phyloP scores from a whole-genome alignment of 2,329 filamentous ascomycete species.

The Xylaria arbuscula region DNA sequence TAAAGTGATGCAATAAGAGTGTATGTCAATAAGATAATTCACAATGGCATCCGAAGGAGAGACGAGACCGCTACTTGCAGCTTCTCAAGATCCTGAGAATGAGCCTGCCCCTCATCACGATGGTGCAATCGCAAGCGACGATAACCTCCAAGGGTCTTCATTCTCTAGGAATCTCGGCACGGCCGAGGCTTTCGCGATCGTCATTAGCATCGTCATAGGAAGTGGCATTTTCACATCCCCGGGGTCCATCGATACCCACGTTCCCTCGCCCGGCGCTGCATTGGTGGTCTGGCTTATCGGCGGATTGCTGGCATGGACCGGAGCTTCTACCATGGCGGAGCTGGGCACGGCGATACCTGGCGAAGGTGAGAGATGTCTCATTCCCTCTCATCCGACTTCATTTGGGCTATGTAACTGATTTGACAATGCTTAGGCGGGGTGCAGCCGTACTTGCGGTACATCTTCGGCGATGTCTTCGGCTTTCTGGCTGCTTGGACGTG shows the following conservation, averaged over 20 bases:
- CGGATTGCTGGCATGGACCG: conserved; percentile 72
- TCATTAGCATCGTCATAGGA: conserved; percentile 72
- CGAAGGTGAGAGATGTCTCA: conserved; percentile 56
- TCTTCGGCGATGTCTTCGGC: conserved; percentile 70
- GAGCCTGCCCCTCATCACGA: conserved; percentile 12
- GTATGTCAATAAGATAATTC: background rate
- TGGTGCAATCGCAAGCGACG: conserved; percentile 22
- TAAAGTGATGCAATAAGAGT: background rate
- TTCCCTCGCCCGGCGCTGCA: conserved; percentile 69
- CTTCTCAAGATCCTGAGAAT: background rate
- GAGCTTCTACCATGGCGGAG: conserved; percentile 70
- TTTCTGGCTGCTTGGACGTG: conserved; percentile 74
- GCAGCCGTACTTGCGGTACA: conserved; percentile 70
- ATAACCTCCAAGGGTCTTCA: conserved; percentile 38
- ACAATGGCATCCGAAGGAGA: conserved; percentile 35
- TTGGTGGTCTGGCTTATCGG: conserved; percentile 70
- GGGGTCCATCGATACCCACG: conserved; percentile 70
- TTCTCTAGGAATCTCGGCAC: conserved; percentile 50
- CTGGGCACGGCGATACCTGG: conserved; percentile 71
- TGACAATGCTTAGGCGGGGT: conserved; percentile 62
- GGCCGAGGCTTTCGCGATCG: conserved; percentile 62
- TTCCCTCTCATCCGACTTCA: background rate
- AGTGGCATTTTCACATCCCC: conserved; percentile 74
- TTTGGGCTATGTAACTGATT: conserved; percentile 7
- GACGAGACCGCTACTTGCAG: conserved; percentile 32